Evolutionary conservation across 2,329 filamentous ascomycete genomes (phyloP).

Genomic region (Ascochyta lentis): DNA sequence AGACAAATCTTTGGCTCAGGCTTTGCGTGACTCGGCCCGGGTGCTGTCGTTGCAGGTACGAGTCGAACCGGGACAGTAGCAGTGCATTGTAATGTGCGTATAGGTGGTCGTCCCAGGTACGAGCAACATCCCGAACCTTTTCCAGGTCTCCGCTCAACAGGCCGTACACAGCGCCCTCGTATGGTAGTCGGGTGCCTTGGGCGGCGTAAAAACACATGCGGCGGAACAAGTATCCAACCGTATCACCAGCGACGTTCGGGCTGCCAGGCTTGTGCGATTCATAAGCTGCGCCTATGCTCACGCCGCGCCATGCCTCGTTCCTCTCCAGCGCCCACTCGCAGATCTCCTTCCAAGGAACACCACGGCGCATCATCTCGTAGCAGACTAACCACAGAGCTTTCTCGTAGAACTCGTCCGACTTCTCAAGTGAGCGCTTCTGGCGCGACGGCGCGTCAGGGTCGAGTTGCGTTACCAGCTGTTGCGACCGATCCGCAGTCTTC

Average conservation of each 20-base stretch:
- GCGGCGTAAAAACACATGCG: constrained; percentile 79
- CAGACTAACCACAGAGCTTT: constrained; percentile 91
- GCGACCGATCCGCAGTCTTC: constrained; percentile 54
- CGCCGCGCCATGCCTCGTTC: constrained; percentile 87
- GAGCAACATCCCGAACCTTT: constrained; percentile 77
- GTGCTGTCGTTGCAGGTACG: constrained; percentile 66
- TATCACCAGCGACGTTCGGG: constrained; percentile 47
- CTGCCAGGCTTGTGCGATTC: constrained; percentile 52
- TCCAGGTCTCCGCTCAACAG: constrained; percentile 83
- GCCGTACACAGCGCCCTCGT: constrained; percentile 89
- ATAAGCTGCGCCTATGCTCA: constrained; percentile 77
- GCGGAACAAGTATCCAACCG: constrained; percentile 67
- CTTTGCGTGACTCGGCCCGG: constrained; percentile 59
- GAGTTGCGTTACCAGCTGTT: constrained; percentile 80
- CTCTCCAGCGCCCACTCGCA: constrained; percentile 85
- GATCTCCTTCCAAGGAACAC: constrained; percentile 75
- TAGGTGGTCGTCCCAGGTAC: constrained; percentile 83
- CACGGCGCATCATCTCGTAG: constrained; percentile 88
- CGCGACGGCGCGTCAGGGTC: constrained; percentile 90
- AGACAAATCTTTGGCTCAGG: constrained; percentile 65
- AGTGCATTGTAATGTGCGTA: constrained; percentile 90
- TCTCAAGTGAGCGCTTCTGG: constrained; percentile 77
- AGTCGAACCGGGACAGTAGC: constrained; percentile 79
- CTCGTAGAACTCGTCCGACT: constrained; percentile 87
- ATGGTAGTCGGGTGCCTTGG: constrained; percentile 72